Conservation (phyloP, 2,329 filamentous ascomycete genomes). For the Pestalotiopsis sp. region DNA sequence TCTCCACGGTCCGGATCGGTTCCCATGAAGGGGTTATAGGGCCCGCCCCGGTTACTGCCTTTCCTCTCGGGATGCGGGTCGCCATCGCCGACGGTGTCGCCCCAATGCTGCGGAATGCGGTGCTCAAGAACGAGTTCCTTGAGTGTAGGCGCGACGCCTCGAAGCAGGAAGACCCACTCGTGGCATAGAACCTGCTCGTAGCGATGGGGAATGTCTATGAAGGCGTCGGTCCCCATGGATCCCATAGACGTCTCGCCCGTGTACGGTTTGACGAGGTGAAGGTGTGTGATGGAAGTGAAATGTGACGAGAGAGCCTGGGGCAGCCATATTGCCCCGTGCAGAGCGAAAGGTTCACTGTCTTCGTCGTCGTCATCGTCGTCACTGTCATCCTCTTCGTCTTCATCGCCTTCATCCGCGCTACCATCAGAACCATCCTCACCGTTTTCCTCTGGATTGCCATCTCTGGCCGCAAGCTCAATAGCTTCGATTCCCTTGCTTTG, state of each 20-base stretch:
- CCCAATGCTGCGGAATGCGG: background rate
- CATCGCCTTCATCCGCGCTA: background rate
- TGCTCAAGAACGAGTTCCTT: slow-evolving; percentile 15
- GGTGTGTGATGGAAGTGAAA: slow-evolving; percentile 9
- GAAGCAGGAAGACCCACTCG: slow-evolving; percentile 8
- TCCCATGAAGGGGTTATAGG: background rate
- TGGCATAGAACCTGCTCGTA: slow-evolving; percentile 12
- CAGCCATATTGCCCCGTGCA: background rate
- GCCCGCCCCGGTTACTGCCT: background rate
- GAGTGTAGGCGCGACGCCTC: background rate
- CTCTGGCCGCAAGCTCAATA: background rate
- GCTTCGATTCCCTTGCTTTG: background rate
- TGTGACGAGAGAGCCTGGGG: background rate
- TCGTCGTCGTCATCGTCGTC: background rate
- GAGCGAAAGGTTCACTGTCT: background rate
- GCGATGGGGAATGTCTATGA: background rate
- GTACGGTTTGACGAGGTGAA: slow-evolving; percentile 13
- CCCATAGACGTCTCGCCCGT: background rate
- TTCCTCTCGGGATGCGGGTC: background rate
- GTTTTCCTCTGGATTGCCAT: no score
- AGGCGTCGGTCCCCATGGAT: background rate
- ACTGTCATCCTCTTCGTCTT: background rate
- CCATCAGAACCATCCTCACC: background rate
- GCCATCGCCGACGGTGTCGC: background rate
- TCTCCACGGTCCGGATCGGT: background rate